phyloP scores from a whole-genome alignment of 1,139 yeast genomes.

The Hansenula lynferdii region DNA sequence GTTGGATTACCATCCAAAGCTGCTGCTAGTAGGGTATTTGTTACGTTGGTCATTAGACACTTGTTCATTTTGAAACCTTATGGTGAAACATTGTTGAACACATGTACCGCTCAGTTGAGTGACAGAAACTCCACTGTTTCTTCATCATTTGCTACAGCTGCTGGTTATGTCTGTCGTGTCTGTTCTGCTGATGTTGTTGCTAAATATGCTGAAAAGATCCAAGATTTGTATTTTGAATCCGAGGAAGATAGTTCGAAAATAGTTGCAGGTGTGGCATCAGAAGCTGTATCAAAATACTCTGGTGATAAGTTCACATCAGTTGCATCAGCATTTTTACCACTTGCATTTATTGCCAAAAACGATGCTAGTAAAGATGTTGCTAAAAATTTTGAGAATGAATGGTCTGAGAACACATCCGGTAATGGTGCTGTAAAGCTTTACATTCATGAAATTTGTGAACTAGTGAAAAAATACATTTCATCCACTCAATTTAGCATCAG shows the following conservation, averaged over 20 bases:
- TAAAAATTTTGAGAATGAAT: constrained; percentile 53
- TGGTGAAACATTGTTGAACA: constrained; percentile 57
- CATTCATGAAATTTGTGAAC: constrained; percentile 58
- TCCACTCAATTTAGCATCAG: constrained; percentile 64
- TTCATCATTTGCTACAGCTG: constrained; percentile 71
- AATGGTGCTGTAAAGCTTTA: constrained; percentile 67
- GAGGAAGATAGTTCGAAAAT: constrained; percentile 42
- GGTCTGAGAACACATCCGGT: constrained; percentile 81
- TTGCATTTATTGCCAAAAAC: constrained; percentile 74
- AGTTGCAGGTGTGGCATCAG: constrained; percentile 59
- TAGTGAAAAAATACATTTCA: constrained; percentile 45
- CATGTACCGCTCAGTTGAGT: constrained; percentile 53
- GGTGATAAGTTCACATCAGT: constrained; percentile 63
- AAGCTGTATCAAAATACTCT: constrained; percentile 65
- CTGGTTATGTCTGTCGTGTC: constrained; percentile 73
- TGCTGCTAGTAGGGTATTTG: constrained; percentile 76
- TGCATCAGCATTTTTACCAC: constrained; percentile 65
- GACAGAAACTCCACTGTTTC: constrained; percentile 74
- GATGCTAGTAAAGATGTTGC: constrained; percentile 49
- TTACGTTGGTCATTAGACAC: constrained; percentile 56
- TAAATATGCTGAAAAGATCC: constrained; percentile 48
- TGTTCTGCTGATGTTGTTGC: constrained; percentile 50
- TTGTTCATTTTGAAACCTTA: constrained; percentile 49
- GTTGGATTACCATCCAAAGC: constrained; percentile 92
- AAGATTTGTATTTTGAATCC: constrained; percentile 56